Conservation (phyloP, 2,329 filamentous ascomycete species). For the Talaromyces funiculosus region DNA sequence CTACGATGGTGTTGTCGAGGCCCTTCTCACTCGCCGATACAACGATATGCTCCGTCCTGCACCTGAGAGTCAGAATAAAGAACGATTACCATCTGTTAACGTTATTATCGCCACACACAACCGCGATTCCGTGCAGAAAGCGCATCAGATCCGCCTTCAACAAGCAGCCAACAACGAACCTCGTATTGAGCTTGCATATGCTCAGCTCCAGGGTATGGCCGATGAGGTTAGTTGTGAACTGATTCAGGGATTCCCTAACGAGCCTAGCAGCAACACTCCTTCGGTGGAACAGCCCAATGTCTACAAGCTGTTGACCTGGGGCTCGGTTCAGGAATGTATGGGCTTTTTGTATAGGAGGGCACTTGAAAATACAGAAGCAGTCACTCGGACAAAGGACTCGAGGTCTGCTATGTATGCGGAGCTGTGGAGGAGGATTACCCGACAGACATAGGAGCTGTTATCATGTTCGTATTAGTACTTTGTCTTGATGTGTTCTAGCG, state of each 20-base stretch:
- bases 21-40: conserved; percentile 56
- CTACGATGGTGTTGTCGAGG: conserved; percentile 54
- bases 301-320: conserved; percentile 58
- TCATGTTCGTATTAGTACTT: not conserved
- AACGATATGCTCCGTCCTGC: conserved; percentile 47
- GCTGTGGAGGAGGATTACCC: conserved; percentile 26
- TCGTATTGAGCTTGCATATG: conserved; percentile 53
- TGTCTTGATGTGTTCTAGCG: not conserved
- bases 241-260: conserved; percentile 38
- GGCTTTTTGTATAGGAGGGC: conserved; percentile 59
- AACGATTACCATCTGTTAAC: conserved; percentile 39
- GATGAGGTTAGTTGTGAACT: conserved; percentile 72
- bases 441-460: not conserved
- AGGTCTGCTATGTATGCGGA: conserved; percentile 34
- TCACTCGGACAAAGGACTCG: conserved; percentile 46
- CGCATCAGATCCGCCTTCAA: conserved; percentile 40
- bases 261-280: not conserved
- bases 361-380: conserved; percentile 66
- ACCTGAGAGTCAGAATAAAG: conserved; percentile 26
- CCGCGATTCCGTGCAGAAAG: conserved; percentile 47
- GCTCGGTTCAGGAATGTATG: conserved; percentile 55
- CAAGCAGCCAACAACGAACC: conserved; percentile 45
- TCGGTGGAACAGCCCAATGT: conserved; percentile 40
- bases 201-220: conserved; percentile 91
- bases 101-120: conserved; percentile 59